Conservation (phyloP, 257 asterid species). For the Fraxinus cuspidata region DNA sequence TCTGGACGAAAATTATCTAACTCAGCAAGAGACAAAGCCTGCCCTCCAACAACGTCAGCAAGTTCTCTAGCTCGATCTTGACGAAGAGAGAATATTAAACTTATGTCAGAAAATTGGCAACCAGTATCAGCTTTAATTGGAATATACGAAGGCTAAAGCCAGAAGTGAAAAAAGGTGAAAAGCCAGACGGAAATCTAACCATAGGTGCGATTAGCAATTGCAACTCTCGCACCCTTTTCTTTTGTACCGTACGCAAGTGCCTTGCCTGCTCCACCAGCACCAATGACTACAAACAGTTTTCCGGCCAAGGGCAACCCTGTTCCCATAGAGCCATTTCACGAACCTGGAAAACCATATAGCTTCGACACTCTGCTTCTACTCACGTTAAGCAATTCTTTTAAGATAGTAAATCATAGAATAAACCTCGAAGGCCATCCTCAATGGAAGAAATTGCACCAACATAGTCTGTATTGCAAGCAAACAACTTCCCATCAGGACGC, state of each 20-base stretch:
- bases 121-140: not conserved
- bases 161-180: not conserved
- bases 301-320: constrained; percentile 70
- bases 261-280: constrained; percentile 99
- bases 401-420: constrained; percentile 22
- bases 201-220: constrained; percentile 89
- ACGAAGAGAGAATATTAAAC: not conserved
- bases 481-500: constrained; percentile 77
- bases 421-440: constrained; percentile 84
- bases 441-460: constrained; percentile 93
- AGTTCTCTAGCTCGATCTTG: constrained; percentile 84
- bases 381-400: constrained; percentile 16
- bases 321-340: constrained; percentile 30
- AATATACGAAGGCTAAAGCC: not conserved
- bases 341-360: constrained; percentile 38
- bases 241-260: constrained; percentile 97
- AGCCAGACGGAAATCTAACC: constrained; percentile 56
- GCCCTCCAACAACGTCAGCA: constrained; percentile 76
- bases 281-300: constrained; percentile 80
- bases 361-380: constrained; percentile 18
- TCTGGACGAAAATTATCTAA: constrained; percentile 77
- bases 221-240: constrained; percentile 90
- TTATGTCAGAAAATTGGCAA: not conserved
- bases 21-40: constrained; percentile 76
- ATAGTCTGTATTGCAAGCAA: constrained; percentile 93